Conservation (phyloP, 495 filamentous ascomycete species). For the Pyronema omphalodes region DNA sequence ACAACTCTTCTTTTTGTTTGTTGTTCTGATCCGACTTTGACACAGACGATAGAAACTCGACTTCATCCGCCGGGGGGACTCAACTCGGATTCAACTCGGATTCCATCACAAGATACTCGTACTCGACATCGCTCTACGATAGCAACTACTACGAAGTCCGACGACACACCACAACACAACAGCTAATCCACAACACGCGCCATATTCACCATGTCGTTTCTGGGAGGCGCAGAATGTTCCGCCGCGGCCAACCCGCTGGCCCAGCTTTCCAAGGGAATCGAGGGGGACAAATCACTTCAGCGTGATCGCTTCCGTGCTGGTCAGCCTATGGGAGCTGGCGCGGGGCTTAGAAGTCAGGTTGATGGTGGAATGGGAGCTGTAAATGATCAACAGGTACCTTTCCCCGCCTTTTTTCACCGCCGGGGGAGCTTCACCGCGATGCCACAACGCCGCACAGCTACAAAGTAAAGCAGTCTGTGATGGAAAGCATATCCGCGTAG, state of each 20-base stretch:
- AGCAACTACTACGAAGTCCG: too few species aligned
- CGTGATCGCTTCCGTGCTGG: conserved; percentile 66
- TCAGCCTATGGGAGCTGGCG: conserved; percentile 35
- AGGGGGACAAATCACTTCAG: conserved; percentile 86
- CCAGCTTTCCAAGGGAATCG: conserved; percentile 88
- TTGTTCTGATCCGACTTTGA: too few species aligned
- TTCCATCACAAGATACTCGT: too few species aligned
- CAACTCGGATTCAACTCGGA: too few species aligned
- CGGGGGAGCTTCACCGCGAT: neutral
- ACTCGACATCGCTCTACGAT: too few species aligned
- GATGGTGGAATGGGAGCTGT: conserved; percentile 31
- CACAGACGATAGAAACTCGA: too few species aligned
- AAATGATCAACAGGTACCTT: conserved; percentile 41
- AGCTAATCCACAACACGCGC: neutral
- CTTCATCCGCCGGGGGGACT: too few species aligned
- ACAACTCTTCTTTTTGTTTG: too few species aligned
- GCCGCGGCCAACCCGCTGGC: conserved; percentile 88
- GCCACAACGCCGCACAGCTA: too few species aligned
- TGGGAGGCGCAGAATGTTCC: conserved; percentile 60
- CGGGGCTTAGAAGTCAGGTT: conserved; percentile 39
- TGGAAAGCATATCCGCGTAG: too few species aligned
- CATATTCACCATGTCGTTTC: conserved; percentile 1
- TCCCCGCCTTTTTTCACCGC: neutral
- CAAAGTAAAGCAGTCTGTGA: too few species aligned
- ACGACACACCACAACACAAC: too few species aligned